These are phyloP conservation scores for Aspergillus alliaceus DNA, from an alignment of 2,329 filamentous ascomycete species.

Conservation along the genomic window DNA sequence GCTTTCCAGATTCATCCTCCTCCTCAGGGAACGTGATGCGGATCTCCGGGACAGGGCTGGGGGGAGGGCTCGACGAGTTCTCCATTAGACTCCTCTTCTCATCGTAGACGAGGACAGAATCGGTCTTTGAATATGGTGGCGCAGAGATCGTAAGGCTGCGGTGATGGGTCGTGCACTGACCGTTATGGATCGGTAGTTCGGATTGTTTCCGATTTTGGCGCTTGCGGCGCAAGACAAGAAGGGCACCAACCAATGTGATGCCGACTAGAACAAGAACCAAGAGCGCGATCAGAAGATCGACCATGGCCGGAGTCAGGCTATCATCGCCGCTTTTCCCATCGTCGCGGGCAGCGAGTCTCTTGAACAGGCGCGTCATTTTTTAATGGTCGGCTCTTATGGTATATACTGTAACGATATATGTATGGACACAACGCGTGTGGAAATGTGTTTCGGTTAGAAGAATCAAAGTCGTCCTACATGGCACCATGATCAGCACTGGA, in stretches of 20 bases:
- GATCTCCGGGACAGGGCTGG: slow-evolving; percentile 90
- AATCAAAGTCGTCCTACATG: slow-evolving; percentile 11
- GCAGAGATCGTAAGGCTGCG: slow-evolving; percentile 60
- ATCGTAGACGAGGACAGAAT: slow-evolving; percentile 73
- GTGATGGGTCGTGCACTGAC: slow-evolving; percentile 49
- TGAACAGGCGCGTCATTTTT: slow-evolving; percentile 38
- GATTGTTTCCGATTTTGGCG: slow-evolving; percentile 53
- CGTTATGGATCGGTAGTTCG: slow-evolving; percentile 68
- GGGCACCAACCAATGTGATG: slow-evolving; percentile 64
- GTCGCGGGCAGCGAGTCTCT: slow-evolving; percentile 53
- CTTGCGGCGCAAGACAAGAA: slow-evolving; percentile 72
- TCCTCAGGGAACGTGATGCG: slow-evolving; percentile 98
- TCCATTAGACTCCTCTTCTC: slow-evolving; percentile 77
- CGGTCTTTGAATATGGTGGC: slow-evolving; percentile 57
- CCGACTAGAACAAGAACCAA: slow-evolving; percentile 75
- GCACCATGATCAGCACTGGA: neutral
- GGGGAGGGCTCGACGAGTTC: slow-evolving; percentile 72
- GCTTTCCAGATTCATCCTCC: slow-evolving; percentile 73
- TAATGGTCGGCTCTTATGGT: slow-evolving; percentile 3
- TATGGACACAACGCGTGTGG: slow-evolving; percentile 1
- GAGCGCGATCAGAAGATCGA: slow-evolving; percentile 77
- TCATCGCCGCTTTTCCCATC: slow-evolving; percentile 43
- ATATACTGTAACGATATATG: slow-evolving; percentile 3
- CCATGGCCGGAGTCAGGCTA: slow-evolving; percentile 60
- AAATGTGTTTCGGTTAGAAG: slow-evolving; percentile 10